Conservation (phyloP, 1,139 yeast species). For the Sugiyamaella sp. region DNA sequence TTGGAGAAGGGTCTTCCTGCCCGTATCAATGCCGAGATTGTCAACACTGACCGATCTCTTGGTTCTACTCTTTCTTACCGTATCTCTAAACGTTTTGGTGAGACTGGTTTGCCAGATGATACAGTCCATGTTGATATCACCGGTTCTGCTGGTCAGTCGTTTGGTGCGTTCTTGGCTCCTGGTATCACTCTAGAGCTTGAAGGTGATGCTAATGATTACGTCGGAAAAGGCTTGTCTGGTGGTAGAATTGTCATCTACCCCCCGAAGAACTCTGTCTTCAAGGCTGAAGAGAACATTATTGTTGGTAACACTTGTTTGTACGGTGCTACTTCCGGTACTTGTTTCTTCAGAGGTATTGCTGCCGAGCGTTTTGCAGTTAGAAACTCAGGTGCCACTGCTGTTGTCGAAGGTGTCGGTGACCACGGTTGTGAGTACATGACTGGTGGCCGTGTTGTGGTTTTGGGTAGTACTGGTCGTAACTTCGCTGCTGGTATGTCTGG, state of each 20-base stretch:
- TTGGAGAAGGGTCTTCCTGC: constrained; percentile 94
- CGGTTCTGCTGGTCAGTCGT: constrained; percentile 98
- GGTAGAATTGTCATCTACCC: constrained; percentile 93
- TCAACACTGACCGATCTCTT: constrained; percentile 94
- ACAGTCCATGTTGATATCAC: constrained; percentile 88
- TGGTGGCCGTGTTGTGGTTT: constrained; percentile 95
- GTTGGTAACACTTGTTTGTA: constrained; percentile 97
- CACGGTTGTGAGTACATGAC: constrained; percentile 99
- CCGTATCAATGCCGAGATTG: constrained; percentile 87
- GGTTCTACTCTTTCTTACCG: constrained; percentile 95
- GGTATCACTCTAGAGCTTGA: constrained; percentile 94
- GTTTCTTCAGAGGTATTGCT: constrained; percentile 94
- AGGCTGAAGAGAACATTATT: constrained; percentile 94
- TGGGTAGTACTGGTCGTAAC: constrained; percentile 90
- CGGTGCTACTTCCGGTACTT: constrained; percentile 96
- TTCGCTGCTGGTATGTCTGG: constrained; percentile 99
- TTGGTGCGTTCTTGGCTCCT: constrained; percentile 96
- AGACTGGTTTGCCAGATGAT: constrained; percentile 90
- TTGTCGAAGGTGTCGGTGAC: constrained; percentile 96
- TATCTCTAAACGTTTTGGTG: constrained; percentile 91
- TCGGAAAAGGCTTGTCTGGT: constrained; percentile 96
- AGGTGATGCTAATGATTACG: constrained; percentile 98
- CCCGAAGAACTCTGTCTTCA: constrained; percentile 78
- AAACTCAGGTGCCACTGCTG: constrained; percentile 97
- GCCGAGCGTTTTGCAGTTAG: constrained; percentile 99